Evolutionary conservation across 257 asterid species (phyloP), one percentile per base, ranked within the genome.

Genomic region (Gentiana dahurica): DNA sequence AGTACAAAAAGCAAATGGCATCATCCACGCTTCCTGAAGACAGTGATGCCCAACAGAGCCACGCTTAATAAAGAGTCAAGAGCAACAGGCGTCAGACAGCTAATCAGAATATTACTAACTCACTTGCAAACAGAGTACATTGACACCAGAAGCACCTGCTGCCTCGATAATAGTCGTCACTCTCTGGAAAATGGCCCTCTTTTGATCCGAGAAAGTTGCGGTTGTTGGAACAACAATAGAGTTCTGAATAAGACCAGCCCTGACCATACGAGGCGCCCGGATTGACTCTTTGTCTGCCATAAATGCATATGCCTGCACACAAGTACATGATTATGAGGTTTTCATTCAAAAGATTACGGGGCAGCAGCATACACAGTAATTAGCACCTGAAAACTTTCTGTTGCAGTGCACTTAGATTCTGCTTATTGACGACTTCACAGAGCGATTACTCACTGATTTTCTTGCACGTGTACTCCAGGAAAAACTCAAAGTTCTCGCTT

Each of bases 1-100:
- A 59, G 98, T 91, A 77, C 98, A 91, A 67, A 91, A 87, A 49
- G 94, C 98, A 78, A 91, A 91, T 36, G 98, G 98, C 98, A 91
- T 91, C 71, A 62, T 85, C 98, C 98, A 91, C 15, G 96, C 96
- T 74, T 91, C 98, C 98, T 91, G 72, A 62, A 71, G 36, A 55
- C 12, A 49, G 45, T 12, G 49, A 63, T 41, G 5, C 36, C 49
- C 12, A 10, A 36, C 11, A 43, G 10, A 3, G 60, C 71, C 51
- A 71, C 56, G 55, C 59, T 50, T 59, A 45, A 51, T 38, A 3
- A n/a, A 49, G 44, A 33, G 62, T 50, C n/a, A 46, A 11, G n/a
- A 51, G 36, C 24, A 33, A 36, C 33, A 50, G 62, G 49, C 6
- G 54, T 51, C n/a, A 65, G 36, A 9, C 68, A 55, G 56, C 44